Conservation (phyloP, 2,329 filamentous ascomycete species). For the Botrytis medusae region DNA sequence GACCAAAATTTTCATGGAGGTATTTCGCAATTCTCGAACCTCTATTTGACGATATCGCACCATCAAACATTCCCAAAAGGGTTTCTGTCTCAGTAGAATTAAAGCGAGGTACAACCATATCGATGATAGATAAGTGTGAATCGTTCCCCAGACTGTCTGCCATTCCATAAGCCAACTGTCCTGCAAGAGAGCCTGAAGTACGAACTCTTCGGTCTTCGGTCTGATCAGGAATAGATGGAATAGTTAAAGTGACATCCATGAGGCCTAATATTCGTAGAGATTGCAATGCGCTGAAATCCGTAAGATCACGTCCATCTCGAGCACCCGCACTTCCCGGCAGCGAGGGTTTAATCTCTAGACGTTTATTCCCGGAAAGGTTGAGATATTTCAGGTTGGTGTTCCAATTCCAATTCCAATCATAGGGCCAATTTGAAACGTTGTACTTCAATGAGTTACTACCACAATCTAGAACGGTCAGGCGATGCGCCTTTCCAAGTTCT, state of each 20-base stretch:
- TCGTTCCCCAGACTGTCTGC: slow-evolving; percentile 90
- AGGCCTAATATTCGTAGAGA: slow-evolving; percentile 86
- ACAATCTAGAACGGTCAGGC: slow-evolving; percentile 87
- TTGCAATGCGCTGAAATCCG: slow-evolving; percentile 82
- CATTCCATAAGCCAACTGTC: slow-evolving; percentile 93
- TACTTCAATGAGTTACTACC: slow-evolving; percentile 96
- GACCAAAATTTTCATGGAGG: slow-evolving; percentile 91
- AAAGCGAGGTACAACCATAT: slow-evolving; percentile 91
- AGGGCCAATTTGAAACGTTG: slow-evolving; percentile 98
- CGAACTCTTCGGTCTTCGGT: slow-evolving; percentile 92
- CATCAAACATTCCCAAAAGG: slow-evolving; percentile 92
- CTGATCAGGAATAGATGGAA: slow-evolving; percentile 90
- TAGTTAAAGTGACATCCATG: slow-evolving; percentile 97
- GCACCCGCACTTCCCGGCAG: slow-evolving; percentile 69
- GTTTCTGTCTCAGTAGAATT: slow-evolving; percentile 88
- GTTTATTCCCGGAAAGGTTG: slow-evolving; percentile 95
- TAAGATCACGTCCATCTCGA: slow-evolving; percentile 68
- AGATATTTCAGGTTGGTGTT: slow-evolving; percentile 93
- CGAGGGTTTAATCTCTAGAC: slow-evolving; percentile 83
- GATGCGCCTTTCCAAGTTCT: slow-evolving; percentile 90
- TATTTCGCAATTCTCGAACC: slow-evolving; percentile 97
- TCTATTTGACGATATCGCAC: slow-evolving; percentile 81
- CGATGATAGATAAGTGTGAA: slow-evolving; percentile 92
- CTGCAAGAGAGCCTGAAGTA: slow-evolving; percentile 93
- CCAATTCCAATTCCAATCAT: slow-evolving; percentile 99